Base-by-base conservation (phyloP, 495 filamentous ascomycete species). In the Hypoxylon subgilvum region DNA sequence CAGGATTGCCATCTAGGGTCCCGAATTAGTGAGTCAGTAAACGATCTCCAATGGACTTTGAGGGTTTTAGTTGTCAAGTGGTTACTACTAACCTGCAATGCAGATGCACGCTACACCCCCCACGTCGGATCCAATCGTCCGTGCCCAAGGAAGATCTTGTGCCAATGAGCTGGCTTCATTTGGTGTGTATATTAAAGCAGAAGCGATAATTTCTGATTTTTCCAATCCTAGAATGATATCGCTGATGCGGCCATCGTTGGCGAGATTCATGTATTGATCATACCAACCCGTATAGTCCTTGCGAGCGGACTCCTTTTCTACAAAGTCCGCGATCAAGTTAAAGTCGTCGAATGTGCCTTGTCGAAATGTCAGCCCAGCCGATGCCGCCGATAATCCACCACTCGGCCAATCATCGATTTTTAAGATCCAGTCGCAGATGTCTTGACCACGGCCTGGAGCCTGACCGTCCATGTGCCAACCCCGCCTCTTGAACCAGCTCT, bases 101-200 rank as follows among this genome's bases (percentile, higher is more conserved):
- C 83, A 84, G 31, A 87, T 72, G 58, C 84, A 87, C 23, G 82
- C 81, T 22, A 86, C 76, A 14, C 84, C 84, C 13, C 84, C 84
- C 43, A 84, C 75, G 54, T 82, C 77, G 27, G 73, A 72, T 14
- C 75, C 79, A 56, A 85, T 79, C 49, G 71, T 75, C 45, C 72
- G 68, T 13, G 81, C 79, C 84, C 84, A 87, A 6, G 84, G 84
- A 22, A 86, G 70, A 65, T 86, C 83, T 21, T 75, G 76, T 7
- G 76, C 76, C 18, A 79, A 75, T 12, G 76, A 74, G 52, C 80
- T 83, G 18, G 76, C 82, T 31, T 76, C 77, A 21, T 72, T 73
- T 13, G 75, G 76, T 18, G 72, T 76, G 50, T 84, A 87, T 7
- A 82, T 80, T 22, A 87, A 65, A 32, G 82, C 84, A 9, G 76